Base-by-base conservation (phyloP, 495 filamentous ascomycete species). In the Xylaria nigripes region DNA sequence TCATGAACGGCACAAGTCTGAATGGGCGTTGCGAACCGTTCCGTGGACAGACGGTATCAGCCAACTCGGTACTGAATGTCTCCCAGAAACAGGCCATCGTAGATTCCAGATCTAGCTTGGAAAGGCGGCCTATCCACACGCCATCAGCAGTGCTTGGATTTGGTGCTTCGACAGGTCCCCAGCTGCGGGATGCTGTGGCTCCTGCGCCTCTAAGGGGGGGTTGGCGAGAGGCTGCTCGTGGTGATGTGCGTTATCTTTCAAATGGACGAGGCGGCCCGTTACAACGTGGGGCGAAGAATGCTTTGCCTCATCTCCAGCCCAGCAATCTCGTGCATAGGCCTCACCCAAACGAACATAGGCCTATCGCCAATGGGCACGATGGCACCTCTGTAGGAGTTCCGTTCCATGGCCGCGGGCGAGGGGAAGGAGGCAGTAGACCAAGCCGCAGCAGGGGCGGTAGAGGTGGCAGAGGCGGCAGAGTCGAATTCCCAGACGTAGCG, bases 1-100 rank as follows among this genome's bases (percentile, higher is more conserved):
- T 99, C 68, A 96, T 99, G 90, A 90, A 87, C 54, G 94, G 92
- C 48, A 96, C 89, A 0, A 90, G 86, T 0, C 77, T 99, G 12
- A 84, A 86, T 53, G 89, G 87, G 22, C 83, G 94, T 22, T 97
- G 94, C 68, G 87, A 89, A n/a, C 87, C 87, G 6, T 97, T 97
- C 83, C 83, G 94, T 34, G 94, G 94, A 36, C 91, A 93, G 65
- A 96, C 94, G 0, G 90, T 99, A 9, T 81, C 87, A 1, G 76
- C 83, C 16, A 81, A 83, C 9, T 85, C 87, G 0, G 88, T 95
- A 19, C 83, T 99, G 15, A 99, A 99, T 66, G 67, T 96, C 34
- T 84, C 85, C 7, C 76, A 91, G 58, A 81, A 79, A 51, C 94
- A 97, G 70, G 76, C 95, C 40, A 75, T 94, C 45, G 82, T 86